phyloP scores from a whole-genome alignment of 164 flowering plant species.

The Aristolochia contorta region DNA sequence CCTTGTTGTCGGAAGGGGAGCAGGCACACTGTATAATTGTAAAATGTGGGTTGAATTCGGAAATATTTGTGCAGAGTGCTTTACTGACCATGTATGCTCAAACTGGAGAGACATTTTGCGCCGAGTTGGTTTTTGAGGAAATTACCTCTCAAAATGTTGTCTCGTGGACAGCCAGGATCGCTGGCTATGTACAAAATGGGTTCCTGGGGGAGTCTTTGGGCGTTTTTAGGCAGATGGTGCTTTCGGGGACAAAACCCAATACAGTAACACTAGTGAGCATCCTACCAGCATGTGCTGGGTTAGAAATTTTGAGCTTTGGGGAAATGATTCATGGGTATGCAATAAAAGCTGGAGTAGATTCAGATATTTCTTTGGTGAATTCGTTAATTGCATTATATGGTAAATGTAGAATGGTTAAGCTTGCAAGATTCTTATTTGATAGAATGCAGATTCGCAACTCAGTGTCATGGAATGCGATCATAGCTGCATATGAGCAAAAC shows the following conservation, averaged over 20 bases:
- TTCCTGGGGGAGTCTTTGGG: slow-evolving; percentile 12
- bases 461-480: slow-evolving; percentile 34
- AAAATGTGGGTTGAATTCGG: slow-evolving; percentile 21
- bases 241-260: slow-evolving; percentile 21
- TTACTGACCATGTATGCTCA: slow-evolving; percentile 26
- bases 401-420: slow-evolving; percentile 19
- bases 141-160: slow-evolving; percentile 18
- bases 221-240: slow-evolving; percentile 21
- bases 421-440: slow-evolving; percentile 22
- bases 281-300: slow-evolving; percentile 24
- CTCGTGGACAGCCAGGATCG: slow-evolving; percentile 32
- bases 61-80: slow-evolving; percentile 25
- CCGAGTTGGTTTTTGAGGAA: slow-evolving; percentile 21
- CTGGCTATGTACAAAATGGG: slow-evolving; percentile 27
- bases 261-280: slow-evolving; percentile 24
- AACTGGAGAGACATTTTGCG: slow-evolving; percentile 14
- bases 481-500: slow-evolving; percentile 26
- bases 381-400: slow-evolving; percentile 27
- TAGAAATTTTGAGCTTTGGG: slow-evolving; percentile 17
- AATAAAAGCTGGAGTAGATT: slow-evolving; percentile 21
- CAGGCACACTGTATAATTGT: slow-evolving; percentile 22
- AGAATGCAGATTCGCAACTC: slow-evolving; percentile 12
- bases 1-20: slow-evolving; percentile 18
- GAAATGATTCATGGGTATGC: slow-evolving; percentile 27
- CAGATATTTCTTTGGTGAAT: slow-evolving; percentile 19